Evolutionary conservation across 78 protist genomes (phyloP), one percentile per base, ranked within the genome.

Genomic region (Tieghemostelium lacteum): DNA sequence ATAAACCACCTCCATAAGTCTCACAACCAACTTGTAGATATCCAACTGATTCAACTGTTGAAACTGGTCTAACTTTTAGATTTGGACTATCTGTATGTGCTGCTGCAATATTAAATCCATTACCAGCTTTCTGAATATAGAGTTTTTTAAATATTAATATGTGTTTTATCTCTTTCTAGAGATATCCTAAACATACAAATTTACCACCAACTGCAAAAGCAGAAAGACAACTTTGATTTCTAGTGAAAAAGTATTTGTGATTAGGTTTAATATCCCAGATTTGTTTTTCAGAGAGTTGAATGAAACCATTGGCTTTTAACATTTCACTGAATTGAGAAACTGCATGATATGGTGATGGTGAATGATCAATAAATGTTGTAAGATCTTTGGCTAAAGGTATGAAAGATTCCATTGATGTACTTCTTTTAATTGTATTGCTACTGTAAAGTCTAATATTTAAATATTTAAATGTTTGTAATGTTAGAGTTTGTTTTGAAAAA

Each of bases 1-100:
- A 97, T 28, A 97, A 69, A 29, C 98, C 99, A 31, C 99, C 99
- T 66, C 99, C 99, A 88, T 98, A 98, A 28, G 71, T 28, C 52
- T 96, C 96, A 10, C 93, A 96, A 36, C 97, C 97, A 37, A 98
- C 89, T 58, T 83, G 85, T 34, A 73, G 8, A 65, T 69, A 93
- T 37, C 97, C 97, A 14, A 28, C 86, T 0, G 31, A 49, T 64
- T 87, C 86, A 16, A 55, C 83, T 0, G 64, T 87, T 49, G 96
- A 73, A 12, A 50, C 36, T 42, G 94, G 77, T 76, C 86, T 50
- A 29, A 93, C 85, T 40, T 66, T 70, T 40, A 94, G 92, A 40
- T 73, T 74, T 65, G 97, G 97, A 71, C 95, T 86, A 89, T 97
- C 98, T 3, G 97, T 97, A 87, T 97, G 98, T 22, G 97, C 96